Conservation (phyloP, 306 rosid species). For the Spatholobus suberectus region DNA sequence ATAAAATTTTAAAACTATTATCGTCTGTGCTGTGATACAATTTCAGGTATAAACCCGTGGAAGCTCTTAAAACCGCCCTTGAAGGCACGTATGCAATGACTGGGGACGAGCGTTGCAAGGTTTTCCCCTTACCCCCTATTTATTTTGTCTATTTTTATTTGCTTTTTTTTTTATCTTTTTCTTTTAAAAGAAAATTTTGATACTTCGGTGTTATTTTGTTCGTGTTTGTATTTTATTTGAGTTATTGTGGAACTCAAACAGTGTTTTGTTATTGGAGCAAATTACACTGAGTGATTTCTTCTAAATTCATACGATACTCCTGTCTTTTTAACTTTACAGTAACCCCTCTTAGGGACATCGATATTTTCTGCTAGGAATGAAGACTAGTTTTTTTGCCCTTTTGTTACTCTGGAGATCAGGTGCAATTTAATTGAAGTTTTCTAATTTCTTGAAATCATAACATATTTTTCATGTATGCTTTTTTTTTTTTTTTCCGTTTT, state of each 20-base stretch:
- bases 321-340: no score
- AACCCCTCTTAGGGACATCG: no score
- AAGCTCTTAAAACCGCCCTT: conserved; percentile 96
- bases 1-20: background rate
- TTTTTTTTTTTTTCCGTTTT: background rate
- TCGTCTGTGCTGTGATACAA: background rate
- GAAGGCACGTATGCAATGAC: conserved; percentile 93
- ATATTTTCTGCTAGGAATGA: background rate
- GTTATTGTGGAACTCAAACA: background rate
- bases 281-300: background rate
- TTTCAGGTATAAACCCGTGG: conserved; percentile 77
- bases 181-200: background rate
- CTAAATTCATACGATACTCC: background rate
- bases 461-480: background rate
- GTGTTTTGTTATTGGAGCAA: background rate
- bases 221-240: background rate
- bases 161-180: background rate
- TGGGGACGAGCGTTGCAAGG: conserved; percentile 97
- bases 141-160: background rate
- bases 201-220: background rate
- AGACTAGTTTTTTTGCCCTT: background rate
- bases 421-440: conserved; percentile 12
- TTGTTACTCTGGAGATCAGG: background rate
- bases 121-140: conserved; percentile 3
- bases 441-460: conserved; percentile 3